Base-by-base conservation (phyloP, 768 basidiomycete species). In the Brasilioporus rufonigricans region DNA sequence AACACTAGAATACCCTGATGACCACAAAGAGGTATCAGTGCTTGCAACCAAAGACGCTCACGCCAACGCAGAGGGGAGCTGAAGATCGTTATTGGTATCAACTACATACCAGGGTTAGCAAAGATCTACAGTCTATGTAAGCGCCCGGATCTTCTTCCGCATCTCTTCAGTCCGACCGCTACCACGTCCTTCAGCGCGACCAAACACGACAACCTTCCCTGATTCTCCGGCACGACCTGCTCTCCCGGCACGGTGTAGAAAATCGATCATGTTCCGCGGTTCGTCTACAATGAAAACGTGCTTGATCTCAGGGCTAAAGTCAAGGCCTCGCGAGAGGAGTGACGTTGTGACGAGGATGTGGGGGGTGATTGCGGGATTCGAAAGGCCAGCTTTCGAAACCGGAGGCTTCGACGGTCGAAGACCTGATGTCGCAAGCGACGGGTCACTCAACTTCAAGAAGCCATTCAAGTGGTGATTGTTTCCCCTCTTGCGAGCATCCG, bases 261-360 rank as follows among this genome's bases (percentile, higher is more conserved):
- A 95, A 69, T 97, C 94, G 36, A 95, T 80, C 78, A 89, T 89
- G 67, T 93, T 95, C 60, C 89, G 76, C 19, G 94, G 93, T 64
- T 89, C 84, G 61, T 96, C 94, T 23, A 91, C 79, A 59, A 96
- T 86, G 68, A 97, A 87, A 3, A 96, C 89, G 62, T 94, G 85
- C 57, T 80, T 79, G 61, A 96, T 83, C 5, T 74, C 74, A 0
- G 91, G 85, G 14, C 84, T 76, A 64, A 97, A 97, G 69, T 97
- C 94, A 2, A 96, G 80, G 2, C 94, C 94, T 19, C 94, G 83
- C 11, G 92, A 93, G 26, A 97, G 84, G 32, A 97, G 77, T 6
- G 93, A 95, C 0, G 94, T 97, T 32, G 94, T 95, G 51, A 96
- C 79, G 62, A 97, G 76, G 36, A 95, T 85, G 52, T 82, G 82